Base-by-base conservation (phyloP, 306 rosid species). In the Gastrolobium villosum region DNA sequence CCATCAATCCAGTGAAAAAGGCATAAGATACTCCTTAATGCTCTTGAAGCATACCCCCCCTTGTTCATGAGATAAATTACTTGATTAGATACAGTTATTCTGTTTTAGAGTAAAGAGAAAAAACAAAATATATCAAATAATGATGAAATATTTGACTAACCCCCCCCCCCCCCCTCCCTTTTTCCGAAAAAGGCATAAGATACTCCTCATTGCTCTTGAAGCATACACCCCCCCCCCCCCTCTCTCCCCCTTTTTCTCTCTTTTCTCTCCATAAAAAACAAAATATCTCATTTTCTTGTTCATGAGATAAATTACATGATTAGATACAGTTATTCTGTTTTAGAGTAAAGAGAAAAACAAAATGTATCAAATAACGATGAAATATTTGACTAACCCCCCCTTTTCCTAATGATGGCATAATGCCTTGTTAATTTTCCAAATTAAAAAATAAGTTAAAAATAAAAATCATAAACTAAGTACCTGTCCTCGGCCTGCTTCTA, bases 401-500 rank as follows among this genome's bases (percentile, higher is more conserved):
- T n/a, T n/a, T n/a, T n/a, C n/a, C n/a, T n/a, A n/a, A n/a, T n/a
- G 36, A 83, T 4, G 20, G 20, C 55, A 67, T 43, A 49, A 28
- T 74, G 7, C 31, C 35, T 68, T 4, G 53, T 67, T 10, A 31
- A 70, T 7, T 32, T 84, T 71, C 46, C 36, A 74, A 63, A 39
- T 10, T 55, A 2, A 45, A 31, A 46, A 35, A 37, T 28, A 45
- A 1, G 31, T 60, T 70, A 34, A 67, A 54, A 54, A 15, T 34
- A 45, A 64, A 37, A 52, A 74, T 55, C 44, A 66, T 6, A 66
- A 83, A 52, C 36, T 50, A 46, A 40, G 44, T 81, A 94, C 99
- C 98, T 92, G 97, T 83, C 99, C 99, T 57, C 96, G 88, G 73
- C 99, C 97, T 45, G 83, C 75, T 84, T 91, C 94, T 80, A 88